Evolutionary conservation across 495 filamentous ascomycete species (phyloP).

Genomic region (Aspergillus olivimuriae): DNA sequence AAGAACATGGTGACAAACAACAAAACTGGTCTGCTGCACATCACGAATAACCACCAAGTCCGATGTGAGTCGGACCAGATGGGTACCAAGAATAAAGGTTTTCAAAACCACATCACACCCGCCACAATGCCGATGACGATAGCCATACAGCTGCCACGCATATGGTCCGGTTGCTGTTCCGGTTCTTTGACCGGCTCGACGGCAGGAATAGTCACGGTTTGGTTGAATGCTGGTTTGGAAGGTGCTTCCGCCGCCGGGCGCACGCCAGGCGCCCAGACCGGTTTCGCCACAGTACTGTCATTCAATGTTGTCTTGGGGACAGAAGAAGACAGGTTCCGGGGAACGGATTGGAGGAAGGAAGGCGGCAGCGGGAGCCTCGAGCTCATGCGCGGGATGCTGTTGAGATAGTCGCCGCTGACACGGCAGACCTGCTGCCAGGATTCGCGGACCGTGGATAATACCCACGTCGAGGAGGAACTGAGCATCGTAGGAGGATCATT

Average conservation of each 20-base stretch:
- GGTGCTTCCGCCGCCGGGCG: no score
- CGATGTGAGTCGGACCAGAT: background rate
- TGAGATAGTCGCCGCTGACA: slow-evolving; percentile 11
- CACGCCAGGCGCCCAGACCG: no score
- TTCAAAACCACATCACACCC: slow-evolving; percentile 39
- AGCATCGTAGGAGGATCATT: background rate
- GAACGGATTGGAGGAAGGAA: background rate
- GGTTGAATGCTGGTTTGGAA: background rate
- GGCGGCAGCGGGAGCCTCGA: no score
- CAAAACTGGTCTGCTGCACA: no score
- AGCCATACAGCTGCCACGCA: slow-evolving; percentile 38
- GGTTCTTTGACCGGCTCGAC: slow-evolving; percentile 21
- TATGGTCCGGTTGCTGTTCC: slow-evolving; percentile 22
- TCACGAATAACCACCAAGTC: background rate
- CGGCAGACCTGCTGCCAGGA: slow-evolving; percentile 35
- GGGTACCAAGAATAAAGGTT: no score
- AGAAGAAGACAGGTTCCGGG: no score
- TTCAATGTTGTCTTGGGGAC: no score
- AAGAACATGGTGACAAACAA: background rate
- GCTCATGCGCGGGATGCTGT: slow-evolving; percentile 1
- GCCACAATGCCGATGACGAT: slow-evolving; percentile 35
- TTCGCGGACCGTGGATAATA: slow-evolving; percentile 5
- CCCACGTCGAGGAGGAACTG: background rate
- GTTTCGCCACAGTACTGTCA: no score
- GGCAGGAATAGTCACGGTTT: slow-evolving; percentile 9